These are phyloP conservation scores for Candida piceae DNA, from an alignment of 805 yeast genomes.

Conservation along the genomic window DNA sequence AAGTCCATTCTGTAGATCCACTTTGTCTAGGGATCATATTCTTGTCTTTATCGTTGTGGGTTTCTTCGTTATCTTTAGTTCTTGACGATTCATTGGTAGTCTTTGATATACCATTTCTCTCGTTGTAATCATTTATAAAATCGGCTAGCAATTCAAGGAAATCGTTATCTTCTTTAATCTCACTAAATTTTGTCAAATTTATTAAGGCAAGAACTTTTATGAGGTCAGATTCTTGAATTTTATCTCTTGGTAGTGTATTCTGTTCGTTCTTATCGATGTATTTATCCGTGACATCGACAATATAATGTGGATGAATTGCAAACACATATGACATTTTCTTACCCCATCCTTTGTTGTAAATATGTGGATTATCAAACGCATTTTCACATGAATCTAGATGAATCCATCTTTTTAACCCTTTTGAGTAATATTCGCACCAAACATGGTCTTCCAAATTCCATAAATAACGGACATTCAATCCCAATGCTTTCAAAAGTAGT, in stretches of 20 bases:
- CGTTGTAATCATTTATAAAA: conserved; percentile 31
- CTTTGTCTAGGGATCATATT: conserved; percentile 56
- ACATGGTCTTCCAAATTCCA: conserved; percentile 95
- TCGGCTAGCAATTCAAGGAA: conserved; percentile 35
- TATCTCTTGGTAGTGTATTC: conserved; percentile 42
- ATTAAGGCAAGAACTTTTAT: conserved; percentile 29
- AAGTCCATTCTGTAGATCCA: conserved; percentile 74
- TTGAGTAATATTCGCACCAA: conserved; percentile 88
- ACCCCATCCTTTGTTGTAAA: conserved; percentile 86
- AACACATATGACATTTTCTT: conserved; percentile 87
- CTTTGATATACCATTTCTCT: conserved; percentile 13
- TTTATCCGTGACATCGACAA: conserved; percentile 63
- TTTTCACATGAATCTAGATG: conserved; percentile 89
- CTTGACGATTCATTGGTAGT: conserved; percentile 3
- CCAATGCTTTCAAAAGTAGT: conserved; percentile 62
- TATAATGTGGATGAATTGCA: conserved; percentile 59
- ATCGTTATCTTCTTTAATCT: conserved; percentile 29
- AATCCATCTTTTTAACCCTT: conserved; percentile 61
- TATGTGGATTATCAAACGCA: conserved; percentile 72
- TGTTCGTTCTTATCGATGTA: conserved; percentile 44
- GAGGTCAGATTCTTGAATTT: conserved; percentile 38
- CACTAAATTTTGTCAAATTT: conserved; percentile 32
- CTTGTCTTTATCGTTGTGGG: too few relatives aligned
- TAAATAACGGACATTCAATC: conserved; percentile 60
- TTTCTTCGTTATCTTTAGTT: too few relatives aligned